Percentiles rank a stretch among this genome's conserved stretches.
Evolutionary conservation across 2,329 filamentous ascomycete species (phyloP).

Genomic region (Fusarium buharicum): DNA sequence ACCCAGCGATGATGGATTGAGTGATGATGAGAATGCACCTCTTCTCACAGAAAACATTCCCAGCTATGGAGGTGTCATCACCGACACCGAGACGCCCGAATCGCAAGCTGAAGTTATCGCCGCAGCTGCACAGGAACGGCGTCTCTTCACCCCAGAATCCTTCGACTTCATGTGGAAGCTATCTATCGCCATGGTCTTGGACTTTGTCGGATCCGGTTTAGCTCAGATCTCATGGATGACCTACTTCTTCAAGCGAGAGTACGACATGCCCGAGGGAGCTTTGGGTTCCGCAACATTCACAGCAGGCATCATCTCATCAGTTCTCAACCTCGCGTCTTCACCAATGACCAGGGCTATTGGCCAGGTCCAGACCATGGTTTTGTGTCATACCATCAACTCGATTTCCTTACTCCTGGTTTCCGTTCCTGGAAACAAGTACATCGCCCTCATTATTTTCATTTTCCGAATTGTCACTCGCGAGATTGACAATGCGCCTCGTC

Average conservation of each 20-base stretch:
- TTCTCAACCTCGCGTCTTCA: constrained; percentile 36
- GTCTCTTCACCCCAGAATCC: constrained; percentile 27
- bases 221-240: constrained; percentile 44
- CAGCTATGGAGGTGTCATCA: constrained; percentile 19
- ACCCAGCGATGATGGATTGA: neutral
- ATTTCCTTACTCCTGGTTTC: constrained; percentile 35
- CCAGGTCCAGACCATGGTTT: constrained; percentile 38
- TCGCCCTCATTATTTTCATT: constrained; percentile 34
- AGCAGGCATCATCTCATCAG: constrained; percentile 38
- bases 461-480: constrained; percentile 39
- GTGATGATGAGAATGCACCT: constrained; percentile 12
- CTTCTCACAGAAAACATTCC: constrained; percentile 3
- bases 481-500: constrained; percentile 37
- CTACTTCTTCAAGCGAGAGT: constrained; percentile 41
- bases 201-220: constrained; percentile 39
- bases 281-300: constrained; percentile 36
- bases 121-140: neutral
- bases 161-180: constrained; percentile 41
- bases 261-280: constrained; percentile 36
- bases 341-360: constrained; percentile 33
- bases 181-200: constrained; percentile 30
- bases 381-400: constrained; percentile 40
- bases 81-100: neutral
- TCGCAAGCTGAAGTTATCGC: neutral
- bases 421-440: constrained; percentile 33